These are phyloP conservation scores for Tylopilus sp. DNA, from an alignment of 768 basidiomycete genomes.

Conservation along the genomic window DNA sequence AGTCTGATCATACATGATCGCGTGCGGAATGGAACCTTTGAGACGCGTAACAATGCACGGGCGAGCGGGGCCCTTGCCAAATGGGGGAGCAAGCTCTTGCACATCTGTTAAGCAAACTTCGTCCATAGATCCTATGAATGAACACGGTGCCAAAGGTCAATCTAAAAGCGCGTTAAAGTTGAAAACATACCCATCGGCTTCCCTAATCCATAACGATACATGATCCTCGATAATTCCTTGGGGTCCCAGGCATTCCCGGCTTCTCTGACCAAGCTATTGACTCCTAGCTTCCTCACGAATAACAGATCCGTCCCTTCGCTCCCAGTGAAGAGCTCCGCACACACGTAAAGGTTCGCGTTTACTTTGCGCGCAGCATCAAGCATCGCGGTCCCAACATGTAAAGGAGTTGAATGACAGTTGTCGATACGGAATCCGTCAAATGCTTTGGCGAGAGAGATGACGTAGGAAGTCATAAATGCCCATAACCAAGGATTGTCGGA, in stretches of 20 bases:
- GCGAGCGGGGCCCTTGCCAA: constrained; percentile 75
- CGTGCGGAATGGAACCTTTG: constrained; percentile 86
- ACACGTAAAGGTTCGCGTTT: constrained; percentile 93
- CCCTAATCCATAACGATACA: constrained; percentile 87
- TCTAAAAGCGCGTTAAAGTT: not conserved
- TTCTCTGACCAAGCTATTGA: constrained; percentile 93
- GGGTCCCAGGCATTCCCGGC: constrained; percentile 89
- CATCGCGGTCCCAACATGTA: constrained; percentile 93
- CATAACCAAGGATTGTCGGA: constrained; percentile 92
- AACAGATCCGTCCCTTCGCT: constrained; percentile 89
- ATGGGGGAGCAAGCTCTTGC: constrained; percentile 78
- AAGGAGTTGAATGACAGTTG: constrained; percentile 96
- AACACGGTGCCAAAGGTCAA: not conserved
- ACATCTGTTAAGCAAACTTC: constrained; percentile 72
- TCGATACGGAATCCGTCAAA: constrained; percentile 98
- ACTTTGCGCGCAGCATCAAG: constrained; percentile 86
- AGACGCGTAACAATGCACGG: constrained; percentile 74
- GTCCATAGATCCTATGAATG: constrained; percentile 82
- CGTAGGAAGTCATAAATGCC: constrained; percentile 86
- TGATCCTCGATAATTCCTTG: constrained; percentile 83
- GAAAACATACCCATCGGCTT: constrained; percentile 78
- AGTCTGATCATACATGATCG: constrained; percentile 91
- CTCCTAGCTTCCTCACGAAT: constrained; percentile 88
- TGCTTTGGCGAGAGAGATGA: constrained; percentile 68
- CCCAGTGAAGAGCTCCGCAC: constrained; percentile 96